phyloP scores from a whole-genome alignment of 441 rosid genomes.

The Breynia disticha region DNA sequence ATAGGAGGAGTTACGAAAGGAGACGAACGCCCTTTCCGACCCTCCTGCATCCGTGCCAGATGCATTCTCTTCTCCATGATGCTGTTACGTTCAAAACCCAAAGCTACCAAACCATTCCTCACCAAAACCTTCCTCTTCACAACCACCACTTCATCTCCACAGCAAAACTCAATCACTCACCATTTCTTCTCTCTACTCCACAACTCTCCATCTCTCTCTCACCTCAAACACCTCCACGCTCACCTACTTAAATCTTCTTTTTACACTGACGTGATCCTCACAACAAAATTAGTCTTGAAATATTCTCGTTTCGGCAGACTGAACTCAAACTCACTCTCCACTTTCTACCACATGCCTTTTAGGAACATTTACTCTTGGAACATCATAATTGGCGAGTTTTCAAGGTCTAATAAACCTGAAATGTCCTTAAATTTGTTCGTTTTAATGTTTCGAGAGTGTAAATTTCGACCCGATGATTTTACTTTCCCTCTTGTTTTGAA shows the following conservation, averaged over 20 bases:
- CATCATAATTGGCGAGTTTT: constrained; percentile 48
- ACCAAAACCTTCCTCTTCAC: constrained; percentile 5
- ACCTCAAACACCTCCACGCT: constrained; percentile 51
- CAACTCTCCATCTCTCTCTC: constrained; percentile 27
- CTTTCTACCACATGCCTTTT: constrained; percentile 51
- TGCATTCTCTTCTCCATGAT: too few relatives aligned
- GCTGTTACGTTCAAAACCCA: constrained; percentile 4
- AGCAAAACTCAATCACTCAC: constrained; percentile 7
- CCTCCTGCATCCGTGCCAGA: too few relatives aligned
- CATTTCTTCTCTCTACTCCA: constrained; percentile 36
- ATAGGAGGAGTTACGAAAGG: too few relatives aligned
- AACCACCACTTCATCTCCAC: background rate
- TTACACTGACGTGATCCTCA: constrained; percentile 38
- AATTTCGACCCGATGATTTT: constrained; percentile 37
- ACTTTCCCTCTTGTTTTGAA: constrained; percentile 53
- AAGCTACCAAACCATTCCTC: background rate
- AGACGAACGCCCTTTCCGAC: too few relatives aligned
- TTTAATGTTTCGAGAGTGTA: constrained; percentile 20
- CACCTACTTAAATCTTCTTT: constrained; percentile 39
- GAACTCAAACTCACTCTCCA: constrained; percentile 31
- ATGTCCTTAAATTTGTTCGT: constrained; percentile 33
- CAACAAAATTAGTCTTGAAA: constrained; percentile 39
- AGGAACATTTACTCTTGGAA: constrained; percentile 54
- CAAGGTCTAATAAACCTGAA: constrained; percentile 29
- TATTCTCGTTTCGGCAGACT: constrained; percentile 37